A percentile compares a stretch with the other conserved stretches of the same genome.
Conservation (phyloP, 2,329 filamentous ascomycete genomes). For the Pyrenophora graminea region DNA sequence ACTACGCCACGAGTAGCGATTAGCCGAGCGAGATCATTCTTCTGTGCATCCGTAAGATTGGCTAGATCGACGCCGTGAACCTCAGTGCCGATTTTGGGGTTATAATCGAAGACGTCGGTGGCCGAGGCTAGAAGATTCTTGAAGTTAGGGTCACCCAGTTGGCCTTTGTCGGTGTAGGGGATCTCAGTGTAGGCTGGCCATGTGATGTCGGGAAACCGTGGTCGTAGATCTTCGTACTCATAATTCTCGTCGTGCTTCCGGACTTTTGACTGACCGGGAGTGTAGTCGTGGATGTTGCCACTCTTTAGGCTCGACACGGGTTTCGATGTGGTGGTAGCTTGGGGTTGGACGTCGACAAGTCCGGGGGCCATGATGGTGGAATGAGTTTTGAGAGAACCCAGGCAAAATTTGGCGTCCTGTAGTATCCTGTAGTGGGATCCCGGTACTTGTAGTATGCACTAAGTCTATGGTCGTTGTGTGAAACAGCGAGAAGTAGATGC, state of each 20-base stretch:
- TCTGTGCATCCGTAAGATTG: slow-evolving; percentile 56
- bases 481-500: not conserved
- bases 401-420: not conserved
- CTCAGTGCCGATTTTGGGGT: slow-evolving; percentile 61
- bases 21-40: slow-evolving; percentile 59
- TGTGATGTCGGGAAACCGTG: slow-evolving; percentile 57
- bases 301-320: slow-evolving; percentile 25
- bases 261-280: slow-evolving; percentile 54
- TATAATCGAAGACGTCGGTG: slow-evolving; percentile 61
- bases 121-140: slow-evolving; percentile 57
- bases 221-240: slow-evolving; percentile 57
- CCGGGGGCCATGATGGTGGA: slow-evolving; percentile 37
- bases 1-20: slow-evolving; percentile 61
- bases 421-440: not conserved
- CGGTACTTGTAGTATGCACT: not conserved
- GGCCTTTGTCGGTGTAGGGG: slow-evolving; percentile 59
- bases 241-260: slow-evolving; percentile 54
- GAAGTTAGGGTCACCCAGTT: slow-evolving; percentile 59
- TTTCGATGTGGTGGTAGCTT: slow-evolving; percentile 15
- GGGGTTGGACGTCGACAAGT: slow-evolving; percentile 35
- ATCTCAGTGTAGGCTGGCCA: slow-evolving; percentile 57
- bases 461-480: not conserved
- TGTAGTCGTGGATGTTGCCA: slow-evolving; percentile 45
- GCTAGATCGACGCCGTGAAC: slow-evolving; percentile 57
- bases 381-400: not conserved